phyloP scores from a whole-genome alignment of 192 early-diverging fungal genomes.

The Glomus cerebriforme region DNA sequence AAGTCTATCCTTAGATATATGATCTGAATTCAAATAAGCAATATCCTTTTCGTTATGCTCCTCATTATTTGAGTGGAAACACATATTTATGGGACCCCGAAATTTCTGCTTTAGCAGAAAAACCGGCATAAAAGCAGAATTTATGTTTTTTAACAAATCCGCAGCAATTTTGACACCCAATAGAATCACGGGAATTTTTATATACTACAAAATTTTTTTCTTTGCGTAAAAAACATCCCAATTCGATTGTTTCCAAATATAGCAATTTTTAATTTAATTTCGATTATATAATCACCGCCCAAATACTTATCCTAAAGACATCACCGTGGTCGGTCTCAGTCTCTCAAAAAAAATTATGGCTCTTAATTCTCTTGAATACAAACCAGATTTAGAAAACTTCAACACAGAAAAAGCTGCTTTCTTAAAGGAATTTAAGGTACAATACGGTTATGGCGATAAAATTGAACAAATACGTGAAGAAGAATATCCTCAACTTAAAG shows the following conservation, averaged over 20 bases:
- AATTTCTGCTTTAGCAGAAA: background rate
- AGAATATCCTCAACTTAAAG: constrained; percentile 31
- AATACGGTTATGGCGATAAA: constrained; percentile 26
- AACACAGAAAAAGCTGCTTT: background rate
- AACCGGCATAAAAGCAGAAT: background rate
- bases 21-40: background rate
- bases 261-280: too few relatives aligned
- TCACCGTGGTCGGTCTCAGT: too few relatives aligned
- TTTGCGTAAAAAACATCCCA: too few relatives aligned
- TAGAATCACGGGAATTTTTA: background rate
- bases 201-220: too few relatives aligned
- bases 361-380: background rate
- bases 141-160: background rate
- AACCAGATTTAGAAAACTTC: background rate
- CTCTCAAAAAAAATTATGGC: background rate
- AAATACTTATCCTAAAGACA: too few relatives aligned
- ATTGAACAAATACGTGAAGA: constrained; percentile 29
- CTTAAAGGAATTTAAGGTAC: constrained; percentile 21
- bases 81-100: background rate
- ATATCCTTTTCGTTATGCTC: background rate
- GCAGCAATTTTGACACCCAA: background rate
- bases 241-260: too few relatives aligned
- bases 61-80: background rate
- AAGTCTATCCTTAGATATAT: background rate
- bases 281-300: too few relatives aligned